Evolutionary conservation across 106 monocot species (phyloP), one percentile per base, ranked within the genome.

Genomic region (Apostasia ramifera): DNA sequence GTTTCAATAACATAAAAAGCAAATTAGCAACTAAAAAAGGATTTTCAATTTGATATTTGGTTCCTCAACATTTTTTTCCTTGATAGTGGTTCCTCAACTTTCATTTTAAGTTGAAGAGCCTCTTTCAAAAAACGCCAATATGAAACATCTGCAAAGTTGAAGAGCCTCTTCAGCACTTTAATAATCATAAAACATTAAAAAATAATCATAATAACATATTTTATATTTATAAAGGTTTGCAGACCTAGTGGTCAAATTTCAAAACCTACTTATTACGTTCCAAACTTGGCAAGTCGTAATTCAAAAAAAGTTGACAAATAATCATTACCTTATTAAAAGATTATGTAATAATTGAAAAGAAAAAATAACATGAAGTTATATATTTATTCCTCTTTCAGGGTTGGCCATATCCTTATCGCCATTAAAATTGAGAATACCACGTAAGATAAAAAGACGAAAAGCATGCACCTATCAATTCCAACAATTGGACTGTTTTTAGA

Each of bases 381-480:
- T 37, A 9, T 45, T 45, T 15, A 43, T 3, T 38, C 46, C 8
- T 52, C 8, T 40, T 50, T 10, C 44, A 2, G 41, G 37, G 51
- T 43, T 50, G 7, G 44, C 4, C 15, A 53, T 15, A 5, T 54
- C 44, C 3, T 62, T 10, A 13, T 12, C 52, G 15, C 8, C 41
- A 6, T 14, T 38, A 3, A 47, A 66, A 43, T 6, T 1, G 8
- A 10, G n/a, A 41, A 4, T 44, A 55, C 47, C 46, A 70, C 40
- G 64, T 40, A 57, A 5, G 52, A 72, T 5, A 26, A 55, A 56
- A 62, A 8, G 12, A 11, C 52, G 13, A 57, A 73, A 53, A 10
- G 2, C 47, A 60, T 26, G 26, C 77, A 88, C 92, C 85, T 85
- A 47, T 78, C 84, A 26, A 72, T 71, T 53, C 85, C 88, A 65